Conservation (phyloP, 352 stramenopile species). For the Sclerospora graminicola region DNA sequence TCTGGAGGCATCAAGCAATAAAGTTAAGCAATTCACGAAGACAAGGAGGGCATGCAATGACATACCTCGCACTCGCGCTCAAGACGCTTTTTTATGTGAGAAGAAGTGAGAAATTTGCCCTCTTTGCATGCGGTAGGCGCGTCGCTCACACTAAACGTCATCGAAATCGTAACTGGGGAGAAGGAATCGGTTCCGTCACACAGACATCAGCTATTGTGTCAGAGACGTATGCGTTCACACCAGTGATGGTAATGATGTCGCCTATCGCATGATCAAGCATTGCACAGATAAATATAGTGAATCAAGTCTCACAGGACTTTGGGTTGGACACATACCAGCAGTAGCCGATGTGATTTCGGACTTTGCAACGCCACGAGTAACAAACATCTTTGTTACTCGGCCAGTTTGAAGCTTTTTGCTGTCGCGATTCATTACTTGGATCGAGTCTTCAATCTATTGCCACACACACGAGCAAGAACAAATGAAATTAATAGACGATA, state of each 20-base stretch:
- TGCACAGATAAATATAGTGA: neutral
- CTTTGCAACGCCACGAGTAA: constrained; percentile 64
- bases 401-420: constrained; percentile 69
- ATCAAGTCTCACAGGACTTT: neutral
- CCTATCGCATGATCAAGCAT: constrained; percentile 31
- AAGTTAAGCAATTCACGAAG: neutral
- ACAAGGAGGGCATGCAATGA: neutral
- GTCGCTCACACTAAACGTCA: constrained; percentile 97
- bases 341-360: constrained; percentile 84
- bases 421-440: constrained; percentile 85
- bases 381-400: constrained; percentile 85
- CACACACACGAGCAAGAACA: too few species aligned
- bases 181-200: constrained; percentile 82
- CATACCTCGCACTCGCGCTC: constrained; percentile 87
- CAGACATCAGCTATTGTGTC: constrained; percentile 80
- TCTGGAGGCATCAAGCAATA: constrained; percentile 39
- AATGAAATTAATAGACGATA: too few species aligned
- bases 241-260: constrained; percentile 96
- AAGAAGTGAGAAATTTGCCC: constrained; percentile 95
- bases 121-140: constrained; percentile 93
- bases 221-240: constrained; percentile 86
- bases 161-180: constrained; percentile 93
- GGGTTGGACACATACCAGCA: constrained; percentile 33
- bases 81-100: constrained; percentile 90
- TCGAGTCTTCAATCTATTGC: constrained; percentile 67